Evolutionary conservation across 116 monocot species (phyloP), one percentile per base, ranked within the genome.

Genomic region (Posidonia oceanica): DNA sequence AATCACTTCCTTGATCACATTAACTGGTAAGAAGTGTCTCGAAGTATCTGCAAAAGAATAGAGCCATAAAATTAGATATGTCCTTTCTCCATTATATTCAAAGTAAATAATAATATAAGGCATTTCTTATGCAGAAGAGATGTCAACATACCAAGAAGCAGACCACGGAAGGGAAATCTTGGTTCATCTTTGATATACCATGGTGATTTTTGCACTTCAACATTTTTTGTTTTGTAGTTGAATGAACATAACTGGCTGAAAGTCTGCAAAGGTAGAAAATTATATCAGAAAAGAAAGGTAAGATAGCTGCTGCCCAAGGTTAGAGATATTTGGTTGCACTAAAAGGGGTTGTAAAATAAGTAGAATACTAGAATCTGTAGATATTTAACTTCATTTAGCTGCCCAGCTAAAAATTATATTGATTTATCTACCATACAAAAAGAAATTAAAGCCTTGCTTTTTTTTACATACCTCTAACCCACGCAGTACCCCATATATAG

Each of bases 181-280:
- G 98, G 98, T 81, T 93, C 86, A 66, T 99, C 98, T 76, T 83
- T 63, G 73, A 99, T 99, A 66, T 83, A 82, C 98, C 93, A 93
- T 41, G 98, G 98, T 61, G 98, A 81, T 55, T 88, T 83, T 67
- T 90, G 56, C 14, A 99, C 75, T 88, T 90, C 86, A 14, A 93
- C 84, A 69, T 54, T 59, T 88, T 99, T 99, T 60, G 79, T 82
- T 42, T 89, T 84, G 65, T 81, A 90, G 71, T 93, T 86, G 78
- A 86, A 93, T 42, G 67, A 61, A 78, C 90, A 99, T 21, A 99
- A 74, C 73, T 99, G 98, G 73, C 98, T 99, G 82, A 98, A 90
- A 54, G 93, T 99, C 98, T 93, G 86, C 36, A 71, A 75, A 56
- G n/a, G 68, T 21, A 53, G 36, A 68, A 68, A 29, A 68, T 13